phyloP scores from a whole-genome alignment of 345 rosid genomes.

The Viola odorata region DNA sequence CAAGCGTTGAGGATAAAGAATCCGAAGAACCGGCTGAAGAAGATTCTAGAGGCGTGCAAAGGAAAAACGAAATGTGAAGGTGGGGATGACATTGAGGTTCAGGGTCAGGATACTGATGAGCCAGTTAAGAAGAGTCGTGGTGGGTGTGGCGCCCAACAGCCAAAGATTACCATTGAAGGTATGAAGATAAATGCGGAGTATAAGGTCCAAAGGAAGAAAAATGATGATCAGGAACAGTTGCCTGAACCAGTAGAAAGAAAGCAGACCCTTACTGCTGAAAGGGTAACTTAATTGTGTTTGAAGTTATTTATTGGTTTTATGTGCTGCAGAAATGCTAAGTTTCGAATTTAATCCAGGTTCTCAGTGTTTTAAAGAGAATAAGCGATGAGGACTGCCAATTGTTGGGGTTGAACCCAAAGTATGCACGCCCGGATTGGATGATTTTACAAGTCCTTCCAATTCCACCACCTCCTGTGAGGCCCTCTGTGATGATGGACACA shows the following conservation, averaged over 20 bases:
- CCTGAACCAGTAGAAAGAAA: conserved; percentile 96
- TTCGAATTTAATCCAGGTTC: conserved; percentile 41
- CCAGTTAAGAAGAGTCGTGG: conserved; percentile 74
- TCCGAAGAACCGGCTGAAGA: conserved; percentile 82
- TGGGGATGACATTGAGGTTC: conserved; percentile 71
- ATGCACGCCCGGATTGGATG: conserved; percentile 99
- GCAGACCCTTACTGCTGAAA: conserved; percentile 90
- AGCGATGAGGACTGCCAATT: conserved; percentile 87
- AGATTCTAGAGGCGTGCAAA: conserved; percentile 87
- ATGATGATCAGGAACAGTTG: conserved; percentile 80
- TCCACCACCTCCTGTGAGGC: conserved; percentile 99
- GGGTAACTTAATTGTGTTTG: conserved; percentile 33
- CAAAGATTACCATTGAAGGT: conserved; percentile 86
- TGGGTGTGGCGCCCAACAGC: conserved; percentile 95
- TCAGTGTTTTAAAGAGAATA: conserved; percentile 88
- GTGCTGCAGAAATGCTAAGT: conserved; percentile 8
- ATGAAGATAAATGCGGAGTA: conserved; percentile 96
- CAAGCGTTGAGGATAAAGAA: conserved; percentile 89
- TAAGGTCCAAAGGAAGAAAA: conserved; percentile 69
- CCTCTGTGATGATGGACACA: conserved; percentile 96
- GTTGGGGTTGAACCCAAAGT: conserved; percentile 85
- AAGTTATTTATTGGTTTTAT: not conserved
- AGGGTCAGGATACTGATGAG: conserved; percentile 59
- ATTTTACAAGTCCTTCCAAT: conserved; percentile 94
- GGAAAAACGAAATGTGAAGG: conserved; percentile 85